These are phyloP conservation scores for Penicillium sp. DNA, from an alignment of 2,329 filamentous ascomycete genomes.

Conservation along the genomic window DNA sequence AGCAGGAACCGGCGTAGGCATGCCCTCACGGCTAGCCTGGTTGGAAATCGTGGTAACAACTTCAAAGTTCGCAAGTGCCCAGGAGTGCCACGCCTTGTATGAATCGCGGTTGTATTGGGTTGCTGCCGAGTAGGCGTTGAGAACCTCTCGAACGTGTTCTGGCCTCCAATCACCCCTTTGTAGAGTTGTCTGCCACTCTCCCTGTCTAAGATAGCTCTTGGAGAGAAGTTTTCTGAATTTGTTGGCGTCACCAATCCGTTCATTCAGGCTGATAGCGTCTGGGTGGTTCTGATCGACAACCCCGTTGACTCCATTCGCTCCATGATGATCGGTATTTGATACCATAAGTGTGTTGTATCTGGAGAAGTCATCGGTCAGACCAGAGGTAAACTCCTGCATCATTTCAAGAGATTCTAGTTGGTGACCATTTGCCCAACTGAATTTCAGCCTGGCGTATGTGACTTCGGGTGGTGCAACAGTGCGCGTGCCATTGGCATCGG, in stretches of 20 bases:
- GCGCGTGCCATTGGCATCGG: conserved; percentile 41
- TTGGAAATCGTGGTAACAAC: conserved; percentile 82
- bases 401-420: conserved; percentile 63
- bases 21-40: conserved; percentile 60
- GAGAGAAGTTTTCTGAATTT: conserved; percentile 73
- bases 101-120: conserved; percentile 92
- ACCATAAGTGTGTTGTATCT: conserved; percentile 45
- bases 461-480: conserved; percentile 66
- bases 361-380: conserved; percentile 60
- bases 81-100: conserved; percentile 99
- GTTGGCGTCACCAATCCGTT: conserved; percentile 50
- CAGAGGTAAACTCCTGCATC: conserved; percentile 62
- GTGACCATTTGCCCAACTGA: conserved; percentile 81
- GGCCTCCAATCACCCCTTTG: conserved; percentile 88
- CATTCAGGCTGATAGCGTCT: conserved; percentile 40
- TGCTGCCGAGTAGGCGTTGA: conserved; percentile 86
- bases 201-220: conserved; percentile 93
- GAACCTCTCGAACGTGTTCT: conserved; percentile 80
- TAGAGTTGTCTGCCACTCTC: conserved; percentile 88
- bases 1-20: conserved; percentile 55
- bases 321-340: conserved; percentile 40
- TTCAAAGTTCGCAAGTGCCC: conserved; percentile 97
- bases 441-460: conserved; percentile 95
- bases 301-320: conserved; percentile 52
- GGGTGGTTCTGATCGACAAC: conserved; percentile 43